Evolutionary conservation across 1,284 basidiomycete genomes (phyloP), one percentile per base, ranked within the genome.

Genomic region (Ustilago shanxiensis): DNA sequence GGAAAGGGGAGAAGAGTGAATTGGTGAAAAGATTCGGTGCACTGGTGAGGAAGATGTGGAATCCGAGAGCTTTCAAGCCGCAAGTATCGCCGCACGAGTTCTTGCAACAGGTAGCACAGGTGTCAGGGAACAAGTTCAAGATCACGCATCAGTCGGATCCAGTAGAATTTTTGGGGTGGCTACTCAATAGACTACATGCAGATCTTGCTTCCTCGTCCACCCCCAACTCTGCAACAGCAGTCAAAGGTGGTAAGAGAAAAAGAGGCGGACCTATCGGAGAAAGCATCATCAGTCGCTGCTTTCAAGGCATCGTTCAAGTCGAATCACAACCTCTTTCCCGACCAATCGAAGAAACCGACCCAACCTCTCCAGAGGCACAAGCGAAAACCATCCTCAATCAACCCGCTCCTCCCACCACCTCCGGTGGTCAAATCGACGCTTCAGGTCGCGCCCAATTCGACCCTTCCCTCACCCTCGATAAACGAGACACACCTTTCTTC

Each of bases 31-130:
- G 95, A 31, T 86, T 86, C 53, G 92, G 93, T 31, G 89, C 91
- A 41, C 89, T 98, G 47, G 90, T 94, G 35, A 92, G 94, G 86
- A 95, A 98, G 86, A 86, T 98, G 28, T 99, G 97, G 97, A 99
- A 98, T 35, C 75, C 80, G 22, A 74, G 73, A 13, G 76, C 73
- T 13, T 85, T 99, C 91, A 99, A 99, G 87, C 92, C 93, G 64
- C 97, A 99, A 89, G 95, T 98, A 74, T 94, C 93, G 77, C 97
- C 97, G 10, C 97, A 99, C 87, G 97, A 99, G 87, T 95, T 99
- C 85, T 87, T 98, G 72, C 97, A 99, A 87, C 96, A 99, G 87
- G 95, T 99, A 52, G 92, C 92, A 72, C 90, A 93, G 73, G 92
- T 92, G 35, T 95, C 93, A 82, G 90, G 88, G 33, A 94, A 95